Conservation (phyloP, 2,329 filamentous ascomycete genomes). For the Penicillium sp. region DNA sequence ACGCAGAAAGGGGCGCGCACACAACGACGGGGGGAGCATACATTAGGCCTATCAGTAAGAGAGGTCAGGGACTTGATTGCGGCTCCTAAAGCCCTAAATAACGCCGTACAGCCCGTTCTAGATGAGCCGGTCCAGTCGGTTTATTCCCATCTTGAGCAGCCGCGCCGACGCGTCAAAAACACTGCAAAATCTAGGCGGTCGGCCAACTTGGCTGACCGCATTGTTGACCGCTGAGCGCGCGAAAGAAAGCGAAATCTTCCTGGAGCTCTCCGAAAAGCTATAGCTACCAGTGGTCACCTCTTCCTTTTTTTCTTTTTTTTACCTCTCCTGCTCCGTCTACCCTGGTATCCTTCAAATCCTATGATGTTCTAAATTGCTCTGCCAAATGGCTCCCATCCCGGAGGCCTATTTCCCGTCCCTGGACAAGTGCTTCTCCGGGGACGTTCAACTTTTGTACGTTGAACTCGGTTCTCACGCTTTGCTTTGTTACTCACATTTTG, state of each 20-base stretch:
- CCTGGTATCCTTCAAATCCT: conserved; percentile 16
- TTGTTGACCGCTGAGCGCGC: conserved; percentile 35
- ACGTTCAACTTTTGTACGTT: conserved; percentile 69
- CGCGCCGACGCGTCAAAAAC: no score
- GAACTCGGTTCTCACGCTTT: not conserved
- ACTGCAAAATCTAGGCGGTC: no score
- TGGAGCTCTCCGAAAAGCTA: conserved; percentile 23
- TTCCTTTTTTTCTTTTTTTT: not conserved
- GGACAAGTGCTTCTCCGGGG: conserved; percentile 76
- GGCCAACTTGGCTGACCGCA: conserved; percentile 26
- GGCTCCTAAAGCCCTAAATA: no score
- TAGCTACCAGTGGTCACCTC: conserved; percentile 4
- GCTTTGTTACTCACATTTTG: conserved; percentile 20
- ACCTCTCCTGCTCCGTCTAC: conserved; percentile 3
- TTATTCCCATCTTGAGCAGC: no score
- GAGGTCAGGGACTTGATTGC: no score
- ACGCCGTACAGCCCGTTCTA: no score
- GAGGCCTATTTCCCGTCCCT: conserved; percentile 79
- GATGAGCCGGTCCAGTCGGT: no score
- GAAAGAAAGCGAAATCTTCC: conserved; percentile 28
- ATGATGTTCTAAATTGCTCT: conserved; percentile 41
- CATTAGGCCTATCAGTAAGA: no score
- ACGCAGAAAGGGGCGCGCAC: no score
- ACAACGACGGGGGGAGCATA: no score
- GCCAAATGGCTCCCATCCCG: conserved; percentile 63